Base-by-base conservation (phyloP, 2,329 filamentous ascomycete species). In the Sclerotinia nivalis region DNA sequence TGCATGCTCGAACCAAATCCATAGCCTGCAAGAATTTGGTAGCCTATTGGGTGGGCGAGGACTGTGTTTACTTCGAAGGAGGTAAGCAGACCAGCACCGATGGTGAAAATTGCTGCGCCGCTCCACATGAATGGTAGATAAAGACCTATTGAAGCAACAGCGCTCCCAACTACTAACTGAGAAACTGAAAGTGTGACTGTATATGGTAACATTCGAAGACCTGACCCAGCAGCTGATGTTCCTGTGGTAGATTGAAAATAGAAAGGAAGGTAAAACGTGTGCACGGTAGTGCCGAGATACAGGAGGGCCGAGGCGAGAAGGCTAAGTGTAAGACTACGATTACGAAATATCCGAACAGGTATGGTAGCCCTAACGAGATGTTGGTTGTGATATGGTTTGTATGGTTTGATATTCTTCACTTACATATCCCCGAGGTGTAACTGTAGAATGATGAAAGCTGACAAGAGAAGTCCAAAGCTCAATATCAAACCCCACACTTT, bases 1-100 rank as follows among this genome's bases (percentile, higher is more conserved):
- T 89, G 86, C 82, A 89, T 86, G 15, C 85, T 85, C 40, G 85
- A 80, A 2, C 87, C 87, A 8, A 85, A 81, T 49, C 86, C 86
- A 8, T 86, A 78, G 40, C 85, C 87, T 31, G 81, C 79, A n/a
- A 88, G 74, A 61, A 87, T 83, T 74, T 87, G 86, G 76, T 84
- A 87, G 31, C 85, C 85, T 71, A 87, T 84, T 84, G 85, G 87
- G 49, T 81, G 25, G 77, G 75, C 62, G 28, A 49, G 40, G 2
- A 31, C 25, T 18, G 66, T 71, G 18, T 56, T 58, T n/a, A 65
- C 40, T 61, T 79, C 77, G 31, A 87, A 82, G 0, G 84, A 87
- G 0, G 85, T 84, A 70, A 88, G 80, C 69, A 89, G 80, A 43
- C 85, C 86, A 84, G 83, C 72, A 88, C 76, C 68, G 54, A 79